Evolutionary conservation across 257 asterid genomes (phyloP), one percentile per base, ranked within the genome.

Genomic region (Solanum chaucha): DNA sequence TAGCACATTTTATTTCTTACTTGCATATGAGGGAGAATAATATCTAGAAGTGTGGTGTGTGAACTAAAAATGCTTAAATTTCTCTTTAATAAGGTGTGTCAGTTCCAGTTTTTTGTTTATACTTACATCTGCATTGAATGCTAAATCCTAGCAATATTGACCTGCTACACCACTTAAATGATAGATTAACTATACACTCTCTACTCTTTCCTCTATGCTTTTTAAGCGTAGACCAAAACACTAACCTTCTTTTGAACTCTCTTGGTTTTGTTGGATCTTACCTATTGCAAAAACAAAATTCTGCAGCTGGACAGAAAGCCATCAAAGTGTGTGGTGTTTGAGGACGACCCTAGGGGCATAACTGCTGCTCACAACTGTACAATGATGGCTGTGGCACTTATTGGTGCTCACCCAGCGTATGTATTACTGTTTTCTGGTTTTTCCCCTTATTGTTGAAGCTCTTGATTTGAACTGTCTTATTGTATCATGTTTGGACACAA

Each of bases 311-410:
- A 95, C 83, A 88, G 99, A 44, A 97, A 96, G 89, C 99, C 99
- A 44, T 94, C 99, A 70, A 97, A 96, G 89, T 97, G 99, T 87
- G 94, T 97, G 81, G 98, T 94, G 83, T 97, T 97, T 70, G 99
- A 94, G 92, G 99, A 97, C 59, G 99, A 97, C 85, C 98, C 99
- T 1, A 92, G 97, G 90, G 98, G 96, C 84, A 93, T 97, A 88
- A 92, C 99, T 7, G 99, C 99, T 22, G 99, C 99, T 70, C 99
- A 97, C 92, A 96, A 97, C 89, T 97, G 99, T 89, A 97, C 99
- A 3, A 97, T 97, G 99, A 96, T 96, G 99, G 99, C 98, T 55
- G 87, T 97, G 82, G 99, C 99, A 88, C 82, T 96, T 64, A 97
- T 97, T 74, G 99, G 99, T 40, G 94, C 98, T 91, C 98, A 95